Evolutionary conservation across 257 asterid genomes (phyloP), one percentile per base, ranked within the genome.

Genomic region (Lantana camara): DNA sequence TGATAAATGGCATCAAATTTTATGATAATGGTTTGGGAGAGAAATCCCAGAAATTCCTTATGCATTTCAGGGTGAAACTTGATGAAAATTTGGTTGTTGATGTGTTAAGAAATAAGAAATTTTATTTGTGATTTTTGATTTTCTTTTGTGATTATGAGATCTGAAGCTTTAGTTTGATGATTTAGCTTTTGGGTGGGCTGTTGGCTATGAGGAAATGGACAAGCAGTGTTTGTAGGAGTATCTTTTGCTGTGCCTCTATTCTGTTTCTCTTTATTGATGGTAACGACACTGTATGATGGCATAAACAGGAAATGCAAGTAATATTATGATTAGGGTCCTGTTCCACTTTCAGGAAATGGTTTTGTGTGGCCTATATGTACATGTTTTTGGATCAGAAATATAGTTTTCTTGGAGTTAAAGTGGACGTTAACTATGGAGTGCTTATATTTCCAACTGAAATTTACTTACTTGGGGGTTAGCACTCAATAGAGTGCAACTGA

Each of bases 331-430:
- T 3, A 21, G 45, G 27, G 60, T 65, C 73, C 44, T 57, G n/a
- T 3, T 19, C 37, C 17, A 49, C 45, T 30, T 68, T 44, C 21
- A 20, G 15, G 11, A 48, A 30, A 15, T 51, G 60, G 41, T 49
- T 45, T 13, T 47, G 32, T 47, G 29, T n/a, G 0, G 7, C 27
- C n/a, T n/a, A n/a, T 34, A 4, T 35, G 42, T 30, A 41, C 57
- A 51, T 57, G 17, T 32, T 51, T 50, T 68, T 35, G 7, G 15
- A 22, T 60, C 37, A 32, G 53, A 52, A n/a, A 10, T 56, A 38
- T 32, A 27, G 57, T 45, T 27, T 54, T 56, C 60, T 55, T 34
- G 14, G 46, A 59, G 23, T 34, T 63, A n/a, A 42, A 51, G 42
- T 17, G 27, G 16, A 23, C 9, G 15, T 57, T 34, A 9, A 46